Conservation (phyloP, 2,329 filamentous ascomycete species). For the Scedosporium boydii region DNA sequence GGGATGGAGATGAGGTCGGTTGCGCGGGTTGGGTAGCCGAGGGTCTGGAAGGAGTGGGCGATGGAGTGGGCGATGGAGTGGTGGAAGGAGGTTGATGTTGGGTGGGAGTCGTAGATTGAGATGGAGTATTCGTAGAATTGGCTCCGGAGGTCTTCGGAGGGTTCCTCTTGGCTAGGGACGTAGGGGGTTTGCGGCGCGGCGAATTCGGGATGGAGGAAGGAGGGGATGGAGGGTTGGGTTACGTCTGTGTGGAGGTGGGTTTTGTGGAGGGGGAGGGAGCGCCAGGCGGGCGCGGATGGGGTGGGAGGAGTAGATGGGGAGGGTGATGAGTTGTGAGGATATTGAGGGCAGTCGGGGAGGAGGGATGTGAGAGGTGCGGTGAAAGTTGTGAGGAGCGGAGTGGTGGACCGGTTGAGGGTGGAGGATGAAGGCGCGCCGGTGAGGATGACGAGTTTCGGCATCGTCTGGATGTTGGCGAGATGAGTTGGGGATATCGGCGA, state of each 20-base stretch:
- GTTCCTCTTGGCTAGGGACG: constrained; percentile 21
- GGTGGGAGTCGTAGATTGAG: constrained; percentile 15
- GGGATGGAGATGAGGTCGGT: constrained; percentile 45
- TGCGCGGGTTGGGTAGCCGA: constrained; percentile 11
- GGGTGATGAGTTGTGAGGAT: constrained; percentile 36
- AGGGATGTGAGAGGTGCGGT: constrained; percentile 26
- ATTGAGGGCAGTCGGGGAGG: constrained; percentile 39
- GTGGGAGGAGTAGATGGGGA: not conserved
- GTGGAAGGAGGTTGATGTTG: constrained; percentile 19
- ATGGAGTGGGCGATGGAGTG: constrained; percentile 29
- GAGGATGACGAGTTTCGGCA: constrained; percentile 22
- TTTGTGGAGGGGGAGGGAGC: constrained; percentile 3
- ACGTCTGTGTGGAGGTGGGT: constrained; percentile 1
- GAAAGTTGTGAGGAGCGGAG: constrained; percentile 38
- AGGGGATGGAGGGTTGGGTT: constrained; percentile 21
- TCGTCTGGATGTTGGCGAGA: not conserved
- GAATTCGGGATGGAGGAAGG: constrained; percentile 37
- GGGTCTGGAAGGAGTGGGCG: constrained; percentile 21
- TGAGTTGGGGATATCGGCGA: not conserved
- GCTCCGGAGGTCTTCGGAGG: constrained; percentile 31
- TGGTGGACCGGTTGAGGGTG: constrained; percentile 42
- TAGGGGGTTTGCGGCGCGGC: constrained; percentile 19
- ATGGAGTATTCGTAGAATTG: constrained; percentile 72
- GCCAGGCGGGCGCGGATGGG: constrained; percentile 2
- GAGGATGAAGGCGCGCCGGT: constrained; percentile 48